phyloP scores from a whole-genome alignment of 345 rosid species.

The Gossypium anomalum region DNA sequence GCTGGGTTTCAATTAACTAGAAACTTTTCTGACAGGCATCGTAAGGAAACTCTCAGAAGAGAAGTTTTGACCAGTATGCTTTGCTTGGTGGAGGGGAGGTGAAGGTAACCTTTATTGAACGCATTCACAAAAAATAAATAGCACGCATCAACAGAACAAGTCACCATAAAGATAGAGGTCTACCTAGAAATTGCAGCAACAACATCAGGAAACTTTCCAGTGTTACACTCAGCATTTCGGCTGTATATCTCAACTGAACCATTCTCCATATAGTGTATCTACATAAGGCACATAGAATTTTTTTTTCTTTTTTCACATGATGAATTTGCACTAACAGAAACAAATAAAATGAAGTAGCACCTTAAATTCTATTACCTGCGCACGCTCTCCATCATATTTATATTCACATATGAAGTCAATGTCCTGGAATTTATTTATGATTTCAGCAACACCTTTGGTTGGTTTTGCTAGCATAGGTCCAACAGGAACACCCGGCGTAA shows the following conservation, averaged over 20 bases:
- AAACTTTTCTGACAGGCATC: not conserved
- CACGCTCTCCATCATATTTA: slow-evolving; percentile 97
- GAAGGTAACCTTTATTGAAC: slow-evolving; percentile 4
- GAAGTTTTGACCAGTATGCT: not conserved
- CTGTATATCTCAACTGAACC: slow-evolving; percentile 92
- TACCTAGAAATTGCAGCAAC: slow-evolving; percentile 70
- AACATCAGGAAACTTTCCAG: slow-evolving; percentile 90
- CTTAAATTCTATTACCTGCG: slow-evolving; percentile 56
- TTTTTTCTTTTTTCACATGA: slow-evolving; percentile 1
- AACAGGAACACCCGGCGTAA: slow-evolving; percentile 78
- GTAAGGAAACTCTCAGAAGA: slow-evolving; percentile 1
- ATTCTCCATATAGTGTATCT: slow-evolving; percentile 89
- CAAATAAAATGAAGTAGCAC: slow-evolving; percentile 9
- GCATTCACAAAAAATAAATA: not conserved
- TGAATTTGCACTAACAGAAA: slow-evolving; percentile 6
- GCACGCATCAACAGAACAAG: not conserved
- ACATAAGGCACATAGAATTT: slow-evolving; percentile 16
- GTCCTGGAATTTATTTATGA: slow-evolving; percentile 77
- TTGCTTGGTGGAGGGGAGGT: not conserved
- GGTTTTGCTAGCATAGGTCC: slow-evolving; percentile 99
- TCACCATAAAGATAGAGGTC: slow-evolving; percentile 7
- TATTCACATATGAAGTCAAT: slow-evolving; percentile 77
- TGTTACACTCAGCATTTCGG: slow-evolving; percentile 88
- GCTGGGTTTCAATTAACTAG: not conserved
- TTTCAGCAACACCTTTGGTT: slow-evolving; percentile 78